A percentile compares a stretch with the other conserved stretches of the same genome.
Evolutionary conservation across 2,329 filamentous ascomycete genomes (phyloP).

Genomic region (Pseudogymnoascus sp.): DNA sequence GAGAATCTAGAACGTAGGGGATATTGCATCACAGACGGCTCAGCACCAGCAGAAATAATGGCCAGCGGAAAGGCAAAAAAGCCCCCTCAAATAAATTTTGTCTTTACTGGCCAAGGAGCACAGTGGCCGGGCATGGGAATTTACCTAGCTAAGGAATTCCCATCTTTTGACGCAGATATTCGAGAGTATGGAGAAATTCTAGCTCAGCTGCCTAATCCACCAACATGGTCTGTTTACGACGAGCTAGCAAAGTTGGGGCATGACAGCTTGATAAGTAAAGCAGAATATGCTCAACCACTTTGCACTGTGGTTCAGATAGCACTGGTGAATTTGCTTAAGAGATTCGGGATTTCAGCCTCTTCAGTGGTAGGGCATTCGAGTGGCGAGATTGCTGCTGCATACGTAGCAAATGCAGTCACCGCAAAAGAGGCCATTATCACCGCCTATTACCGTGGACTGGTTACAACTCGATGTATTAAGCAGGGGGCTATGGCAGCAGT

Average conservation of each 20-base stretch:
- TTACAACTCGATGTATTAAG: slow-evolving; percentile 23
- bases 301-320: slow-evolving; percentile 41
- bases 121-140: slow-evolving; percentile 20
- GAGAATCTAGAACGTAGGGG: slow-evolving; percentile 5
- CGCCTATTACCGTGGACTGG: slow-evolving; percentile 35
- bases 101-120: slow-evolving; percentile 22
- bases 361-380: slow-evolving; percentile 39
- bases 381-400: slow-evolving; percentile 42
- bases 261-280: slow-evolving; percentile 36
- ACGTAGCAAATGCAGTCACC: slow-evolving; percentile 30
- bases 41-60: background rate
- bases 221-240: background rate
- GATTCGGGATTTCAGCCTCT: slow-evolving; percentile 31
- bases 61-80: background rate
- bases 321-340: slow-evolving; percentile 35
- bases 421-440: slow-evolving; percentile 30
- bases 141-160: slow-evolving; percentile 12
- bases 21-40: slow-evolving; percentile 9
- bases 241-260: background rate
- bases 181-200: background rate
- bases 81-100: background rate
- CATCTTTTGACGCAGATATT: background rate
- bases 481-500: slow-evolving; percentile 48
- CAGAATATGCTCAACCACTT: slow-evolving; percentile 34
- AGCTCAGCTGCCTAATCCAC: background rate